Base-by-base conservation (phyloP, 192 early-diverging fungal genomes). In the Rhizophlyctis rosea region DNA sequence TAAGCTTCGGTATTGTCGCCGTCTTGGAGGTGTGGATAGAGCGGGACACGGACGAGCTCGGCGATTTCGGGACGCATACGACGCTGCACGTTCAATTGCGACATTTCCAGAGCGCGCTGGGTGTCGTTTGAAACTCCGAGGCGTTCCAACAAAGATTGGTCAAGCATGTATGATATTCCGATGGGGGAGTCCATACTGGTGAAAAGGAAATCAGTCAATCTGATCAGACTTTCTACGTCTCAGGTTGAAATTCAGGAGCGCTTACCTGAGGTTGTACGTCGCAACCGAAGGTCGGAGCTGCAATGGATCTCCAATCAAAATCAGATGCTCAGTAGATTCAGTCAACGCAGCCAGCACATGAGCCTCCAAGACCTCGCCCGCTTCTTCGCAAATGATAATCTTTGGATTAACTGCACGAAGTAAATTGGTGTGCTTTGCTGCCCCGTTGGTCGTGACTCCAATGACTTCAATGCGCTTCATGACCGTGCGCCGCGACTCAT, bases 381-480 rank as follows among this genome's bases (percentile, higher is more conserved):
- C 70, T 39, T 76, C 74, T 36, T 76, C 74, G 54, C 62, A 64
- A 25, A 76, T 44, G 48, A 76, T 55, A 54, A 75, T 71, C n/a
- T 67, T 55, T n/a, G 73, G 52, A 21, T 36, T 57, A 4, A 67
- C 34, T 21, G 48, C 29, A 4, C 61, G 47, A 18, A 86, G 55
- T 23, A 81, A 55, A 3, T 54, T 59, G 52, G 81, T 73, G 35
- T 53, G 44, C 52, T 78, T 82, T 25, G 85, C 85, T 4, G 83
- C 81, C 13, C 83, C 85, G 14, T 67, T 77, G 24, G 85, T 87
- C 1, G 85, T 87, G 66, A 81, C 77, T 1, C 81, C 85, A 21
- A 87, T 72, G 7, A 87, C 77, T 5, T 71, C 39, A 7, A 44
- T 44, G 39, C 39, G 7, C 39, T 44, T 18, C 39, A 44, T 7